Percentiles rank a stretch among this genome's conserved stretches.
These are phyloP conservation scores for Thelonectria olida DNA, from an alignment of 2,329 filamentous ascomycete genomes.

Conservation along the genomic window DNA sequence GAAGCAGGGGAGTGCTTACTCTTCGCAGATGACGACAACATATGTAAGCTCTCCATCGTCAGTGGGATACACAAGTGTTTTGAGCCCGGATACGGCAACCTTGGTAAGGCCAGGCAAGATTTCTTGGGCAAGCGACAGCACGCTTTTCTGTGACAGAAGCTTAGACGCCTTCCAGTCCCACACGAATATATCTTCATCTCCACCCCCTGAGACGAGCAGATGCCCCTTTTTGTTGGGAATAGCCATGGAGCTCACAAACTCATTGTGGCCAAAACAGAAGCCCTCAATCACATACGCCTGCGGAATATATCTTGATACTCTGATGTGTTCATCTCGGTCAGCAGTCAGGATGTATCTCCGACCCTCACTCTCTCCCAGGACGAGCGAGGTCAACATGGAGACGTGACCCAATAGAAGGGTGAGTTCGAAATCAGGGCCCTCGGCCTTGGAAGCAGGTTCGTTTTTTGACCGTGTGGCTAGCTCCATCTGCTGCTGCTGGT, in stretches of 20 bases:
- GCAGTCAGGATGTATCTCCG: conserved; percentile 63
- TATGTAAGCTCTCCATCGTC: conserved; percentile 41
- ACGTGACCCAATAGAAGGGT: conserved; percentile 90
- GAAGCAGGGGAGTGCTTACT: conserved; percentile 52
- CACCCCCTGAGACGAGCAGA: conserved; percentile 86
- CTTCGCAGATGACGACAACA: conserved; percentile 65
- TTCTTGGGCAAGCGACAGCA: conserved; percentile 56
- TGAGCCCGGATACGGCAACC: conserved; percentile 58
- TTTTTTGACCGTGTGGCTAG: conserved; percentile 38
- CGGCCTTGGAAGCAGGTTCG: conserved; percentile 42
- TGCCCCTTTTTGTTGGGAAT: conserved; percentile 65
- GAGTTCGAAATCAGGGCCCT: conserved; percentile 71
- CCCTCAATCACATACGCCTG: conserved; percentile 89
- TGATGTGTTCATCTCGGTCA: conserved; percentile 78
- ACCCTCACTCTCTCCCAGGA: conserved; percentile 56
- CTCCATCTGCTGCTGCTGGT: conserved; percentile 62
- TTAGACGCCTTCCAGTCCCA: conserved; percentile 80
- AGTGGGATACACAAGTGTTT: conserved; percentile 46
- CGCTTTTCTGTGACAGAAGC: conserved; percentile 62
- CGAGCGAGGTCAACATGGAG: conserved; percentile 87
- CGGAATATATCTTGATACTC: conserved; percentile 81
- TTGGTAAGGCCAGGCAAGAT: conserved; percentile 49
- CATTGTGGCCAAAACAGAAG: conserved; percentile 87
- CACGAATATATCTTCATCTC: conserved; percentile 79
- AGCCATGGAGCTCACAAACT: conserved; percentile 83